Evolutionary conservation across 2,329 filamentous ascomycete species (phyloP).

Genomic region (Aquanectria penicillioides): DNA sequence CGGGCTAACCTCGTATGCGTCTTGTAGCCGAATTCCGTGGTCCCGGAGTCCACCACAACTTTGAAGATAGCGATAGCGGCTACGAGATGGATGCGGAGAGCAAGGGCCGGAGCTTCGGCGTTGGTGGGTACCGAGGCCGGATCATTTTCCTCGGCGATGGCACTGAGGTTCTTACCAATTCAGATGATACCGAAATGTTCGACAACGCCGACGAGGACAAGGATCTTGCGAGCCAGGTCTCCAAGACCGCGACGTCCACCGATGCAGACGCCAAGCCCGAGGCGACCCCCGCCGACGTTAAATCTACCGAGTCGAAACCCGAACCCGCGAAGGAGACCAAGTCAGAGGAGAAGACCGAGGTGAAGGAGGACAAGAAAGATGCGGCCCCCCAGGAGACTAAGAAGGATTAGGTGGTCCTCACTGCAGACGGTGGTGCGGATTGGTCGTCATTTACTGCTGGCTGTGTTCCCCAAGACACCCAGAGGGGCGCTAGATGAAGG

Average conservation of each 20-base stretch:
- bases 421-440: constrained; percentile 28
- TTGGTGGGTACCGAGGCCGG: constrained; percentile 79
- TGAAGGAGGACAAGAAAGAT: constrained; percentile 40
- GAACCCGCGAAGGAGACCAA: constrained; percentile 33
- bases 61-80: constrained; percentile 81
- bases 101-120: constrained; percentile 69
- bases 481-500: constrained; percentile 19
- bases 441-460: constrained; percentile 31
- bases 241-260: constrained; percentile 60
- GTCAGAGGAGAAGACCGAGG: constrained; percentile 32
- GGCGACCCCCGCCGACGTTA: constrained; percentile 33
- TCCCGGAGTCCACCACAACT: constrained; percentile 83
- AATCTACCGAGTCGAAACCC: constrained; percentile 40
- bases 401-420: constrained; percentile 50
- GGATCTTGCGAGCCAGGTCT: constrained; percentile 85
- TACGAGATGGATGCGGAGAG: constrained; percentile 80
- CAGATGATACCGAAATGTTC: constrained; percentile 93
- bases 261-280: constrained; percentile 37
- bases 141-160: constrained; percentile 97
- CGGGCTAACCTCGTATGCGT: constrained; percentile 27
- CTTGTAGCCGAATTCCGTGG: constrained; percentile 82
- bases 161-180: constrained; percentile 89
- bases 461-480: constrained; percentile 34
- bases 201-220: constrained; percentile 87
- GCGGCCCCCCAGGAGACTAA: constrained; percentile 43